phyloP scores from a whole-genome alignment of 176 grass and related monocot genomes.

The Triticum urartu region DNA sequence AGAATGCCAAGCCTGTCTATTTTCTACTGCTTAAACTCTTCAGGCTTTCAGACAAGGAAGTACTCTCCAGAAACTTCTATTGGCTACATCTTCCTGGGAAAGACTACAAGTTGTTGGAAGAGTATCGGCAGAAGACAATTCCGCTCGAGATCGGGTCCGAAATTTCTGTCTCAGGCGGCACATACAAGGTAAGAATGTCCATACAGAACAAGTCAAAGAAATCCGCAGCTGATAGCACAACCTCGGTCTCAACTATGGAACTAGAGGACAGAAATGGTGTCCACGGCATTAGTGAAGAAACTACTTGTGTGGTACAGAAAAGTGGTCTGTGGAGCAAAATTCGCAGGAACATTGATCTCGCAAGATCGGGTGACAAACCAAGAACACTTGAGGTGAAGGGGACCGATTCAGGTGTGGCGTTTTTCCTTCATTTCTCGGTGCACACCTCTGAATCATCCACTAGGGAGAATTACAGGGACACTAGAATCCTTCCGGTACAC shows the following conservation, averaged over 20 bases:
- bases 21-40: conserved; percentile 91
- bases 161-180: conserved; percentile 53
- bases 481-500: conserved; percentile 93
- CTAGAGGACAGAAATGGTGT: conserved; percentile 7
- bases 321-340: conserved; percentile 49
- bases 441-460: conserved; percentile 48
- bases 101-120: conserved; percentile 74
- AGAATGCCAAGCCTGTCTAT: conserved; percentile 75
- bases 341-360: background rate
- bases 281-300: background rate
- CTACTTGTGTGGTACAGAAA: conserved; percentile 5
- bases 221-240: conserved; percentile 27
- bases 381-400: conserved; percentile 50
- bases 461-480: conserved; percentile 47
- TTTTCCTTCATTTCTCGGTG: conserved; percentile 89
- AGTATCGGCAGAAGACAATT: conserved; percentile 61
- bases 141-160: conserved; percentile 64
- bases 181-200: conserved; percentile 58
- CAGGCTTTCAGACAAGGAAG: conserved; percentile 53
- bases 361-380: conserved; percentile 17
- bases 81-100: conserved; percentile 84
- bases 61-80: conserved; percentile 90
- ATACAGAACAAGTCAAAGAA: conserved; percentile 68
- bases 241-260: conserved; percentile 1
- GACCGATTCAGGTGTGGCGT: conserved; percentile 64